Percentiles rank a stretch among this genome's conserved stretches.
Evolutionary conservation across 2,329 filamentous ascomycete species (phyloP).

Genomic region (Xylariaceae sp.): DNA sequence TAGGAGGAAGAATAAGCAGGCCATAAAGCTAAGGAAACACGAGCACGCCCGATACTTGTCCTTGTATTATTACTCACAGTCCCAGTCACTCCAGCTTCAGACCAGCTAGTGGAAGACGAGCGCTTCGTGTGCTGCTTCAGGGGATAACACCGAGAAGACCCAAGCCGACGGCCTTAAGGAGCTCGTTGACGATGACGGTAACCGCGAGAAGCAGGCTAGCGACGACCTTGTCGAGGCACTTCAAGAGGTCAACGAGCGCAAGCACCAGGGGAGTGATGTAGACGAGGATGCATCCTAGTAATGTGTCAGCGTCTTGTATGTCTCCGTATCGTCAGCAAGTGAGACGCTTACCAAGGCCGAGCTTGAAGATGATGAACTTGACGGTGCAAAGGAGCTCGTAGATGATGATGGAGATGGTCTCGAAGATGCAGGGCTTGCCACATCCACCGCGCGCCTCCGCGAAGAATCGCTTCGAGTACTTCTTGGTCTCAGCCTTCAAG

Average conservation of each 20-base stretch:
- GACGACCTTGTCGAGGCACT: slow-evolving; percentile 21
- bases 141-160: slow-evolving; percentile 17
- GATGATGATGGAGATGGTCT: slow-evolving; percentile 19
- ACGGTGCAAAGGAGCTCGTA: slow-evolving; percentile 20
- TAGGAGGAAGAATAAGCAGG: not conserved
- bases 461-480: slow-evolving; percentile 15
- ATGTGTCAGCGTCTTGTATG: not conserved
- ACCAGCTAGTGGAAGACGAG: not conserved
- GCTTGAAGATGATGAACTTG: slow-evolving; percentile 23
- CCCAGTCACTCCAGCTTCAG: not conserved
- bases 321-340: not conserved
- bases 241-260: slow-evolving; percentile 16
- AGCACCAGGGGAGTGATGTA: slow-evolving; percentile 18
- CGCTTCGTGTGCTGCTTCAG: slow-evolving; percentile 2
- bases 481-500: slow-evolving; percentile 11
- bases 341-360: slow-evolving; percentile 21
- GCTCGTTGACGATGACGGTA: slow-evolving; percentile 17
- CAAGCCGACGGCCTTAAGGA: slow-evolving; percentile 21
- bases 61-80: not conserved
- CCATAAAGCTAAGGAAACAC: not conserved
- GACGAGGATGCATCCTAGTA: slow-evolving; percentile 18
- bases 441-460: slow-evolving; percentile 10
- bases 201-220: slow-evolving; percentile 18
- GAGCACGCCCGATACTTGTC: not conserved
- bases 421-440: slow-evolving; percentile 20